Conservation (phyloP, 2,329 filamentous ascomycete species). For the Lasiodiplodia theobromae region DNA sequence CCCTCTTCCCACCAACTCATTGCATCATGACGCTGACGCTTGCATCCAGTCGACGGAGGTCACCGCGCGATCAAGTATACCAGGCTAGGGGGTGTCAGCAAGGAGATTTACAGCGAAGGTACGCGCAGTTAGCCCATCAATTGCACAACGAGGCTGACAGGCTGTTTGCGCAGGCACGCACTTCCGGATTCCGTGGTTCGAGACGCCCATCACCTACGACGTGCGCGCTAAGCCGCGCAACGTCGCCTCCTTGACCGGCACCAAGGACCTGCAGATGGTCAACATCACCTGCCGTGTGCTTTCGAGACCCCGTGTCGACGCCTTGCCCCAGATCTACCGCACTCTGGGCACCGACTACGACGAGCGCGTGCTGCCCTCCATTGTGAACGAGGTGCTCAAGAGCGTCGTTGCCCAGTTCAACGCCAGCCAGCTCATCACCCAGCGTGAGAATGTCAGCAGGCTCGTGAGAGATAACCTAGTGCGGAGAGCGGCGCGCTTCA, state of each 20-base stretch:
- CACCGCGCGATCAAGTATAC: constrained; percentile 99
- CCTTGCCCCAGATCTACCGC: constrained; percentile 95
- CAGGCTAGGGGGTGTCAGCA: constrained; percentile 87
- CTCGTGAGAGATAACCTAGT: constrained; percentile 94
- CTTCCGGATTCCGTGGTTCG: constrained; percentile 93
- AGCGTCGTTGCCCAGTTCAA: constrained; percentile 99
- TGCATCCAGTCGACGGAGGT: constrained; percentile 82
- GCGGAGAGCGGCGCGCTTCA: constrained; percentile 90
- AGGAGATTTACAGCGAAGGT: constrained; percentile 97
- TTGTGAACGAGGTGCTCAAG: constrained; percentile 99
- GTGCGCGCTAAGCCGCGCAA: constrained; percentile 97
- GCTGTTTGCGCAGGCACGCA: constrained; percentile 73
- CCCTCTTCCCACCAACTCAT: constrained; percentile 30
- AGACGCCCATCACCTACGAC: constrained; percentile 95
- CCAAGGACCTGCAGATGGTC: constrained; percentile 99
- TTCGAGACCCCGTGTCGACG: constrained; percentile 84
- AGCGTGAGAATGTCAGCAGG: constrained; percentile 94
- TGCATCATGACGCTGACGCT: constrained; percentile 30
- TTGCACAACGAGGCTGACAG: background rate
- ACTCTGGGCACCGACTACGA: constrained; percentile 96
- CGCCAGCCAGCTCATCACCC: constrained; percentile 96
- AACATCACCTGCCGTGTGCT: constrained; percentile 99
- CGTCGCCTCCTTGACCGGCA: constrained; percentile 94
- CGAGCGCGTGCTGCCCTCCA: constrained; percentile 95
- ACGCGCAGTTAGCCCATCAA: constrained; percentile 30